Evolutionary conservation across 306 rosid genomes (phyloP), one percentile per base, ranked within the genome.

Genomic region (Quercus suber): DNA sequence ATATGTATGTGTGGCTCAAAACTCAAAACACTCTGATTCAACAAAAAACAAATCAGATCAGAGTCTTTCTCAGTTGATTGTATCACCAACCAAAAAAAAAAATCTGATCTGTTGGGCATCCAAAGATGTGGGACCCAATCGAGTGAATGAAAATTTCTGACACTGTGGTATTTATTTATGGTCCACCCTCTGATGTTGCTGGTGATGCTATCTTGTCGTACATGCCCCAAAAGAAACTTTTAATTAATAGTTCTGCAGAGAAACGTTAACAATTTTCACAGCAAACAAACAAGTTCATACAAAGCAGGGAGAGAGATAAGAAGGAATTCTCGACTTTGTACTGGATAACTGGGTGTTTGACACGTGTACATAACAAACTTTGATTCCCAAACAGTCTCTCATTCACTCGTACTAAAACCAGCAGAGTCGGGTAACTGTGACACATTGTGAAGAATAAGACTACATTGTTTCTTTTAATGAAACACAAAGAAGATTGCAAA

Each of bases 381-480:
- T 74, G 69, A 23, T 73, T 82, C 76, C 59, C 17, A 64, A 49
- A 27, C 11, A 41, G 45, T 41, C 11, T 41, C 45, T 51, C 5
- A 43, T 45, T 14, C 10, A 15, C 69, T 55, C 69, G 77, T 77
- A 80, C 84, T 10, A 41, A 41, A 41, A 7, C 55, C 1, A 56
- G 31, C 76, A 53, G 80, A 74, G 80, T 63, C 25, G 81, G 83
- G 83, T 73, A 64, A 75, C 73, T 79, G 80, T 41, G 72, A 79
- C 82, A 72, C 86, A 79, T 41, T 56, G 77, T 85, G 12, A 73
- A 71, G 88, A 72, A 83, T n/a, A 55, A 81, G 81, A 25, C 69
- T 60, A 27, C 45, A 6, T 80, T 87, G 93, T 87, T 87, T 87
- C 89, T 78, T 87, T 86, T 82, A 84, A 89, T 78, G 91, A 89